These are phyloP conservation scores for Ulvella scutata DNA, from an alignment of 139 green algal genomes.

Conservation along the genomic window DNA sequence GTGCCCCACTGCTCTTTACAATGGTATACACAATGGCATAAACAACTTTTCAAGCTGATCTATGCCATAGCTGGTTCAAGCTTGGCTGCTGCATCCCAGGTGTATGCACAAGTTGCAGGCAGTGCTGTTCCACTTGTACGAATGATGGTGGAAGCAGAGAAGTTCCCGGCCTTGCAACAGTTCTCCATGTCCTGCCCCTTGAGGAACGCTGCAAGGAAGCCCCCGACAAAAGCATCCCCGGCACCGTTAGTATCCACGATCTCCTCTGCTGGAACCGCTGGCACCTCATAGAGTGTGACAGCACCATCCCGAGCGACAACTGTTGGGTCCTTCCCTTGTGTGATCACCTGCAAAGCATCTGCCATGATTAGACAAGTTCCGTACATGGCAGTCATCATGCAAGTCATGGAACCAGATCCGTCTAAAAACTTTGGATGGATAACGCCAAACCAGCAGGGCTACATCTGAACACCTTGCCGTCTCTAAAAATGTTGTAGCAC, in stretches of 20 bases:
- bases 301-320: slow-evolving; percentile 64
- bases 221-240: slow-evolving; percentile 89
- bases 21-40: too few relatives aligned
- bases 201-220: slow-evolving; percentile 92
- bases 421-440: too few relatives aligned
- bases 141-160: slow-evolving; percentile 85
- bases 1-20: too few relatives aligned
- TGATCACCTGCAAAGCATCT: slow-evolving; percentile 85
- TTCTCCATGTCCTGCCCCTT: slow-evolving; percentile 63
- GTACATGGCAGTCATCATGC: background rate
- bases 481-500: too few relatives aligned
- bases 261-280: slow-evolving; percentile 51
- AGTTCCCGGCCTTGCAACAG: slow-evolving; percentile 77
- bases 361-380: too few relatives aligned
- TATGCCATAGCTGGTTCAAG: too few relatives aligned
- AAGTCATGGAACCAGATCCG: background rate
- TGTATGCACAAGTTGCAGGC: slow-evolving; percentile 6
- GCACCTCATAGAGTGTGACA: slow-evolving; percentile 23
- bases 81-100: too few relatives aligned
- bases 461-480: too few relatives aligned
- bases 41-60: too few relatives aligned
- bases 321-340: slow-evolving; percentile 77
- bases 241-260: slow-evolving; percentile 96
- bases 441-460: too few relatives aligned
- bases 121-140: slow-evolving; percentile 54